These are phyloP conservation scores for Jaenimonas drosophilae DNA, from an alignment of 208 protist genomes.

Conservation along the genomic window DNA sequence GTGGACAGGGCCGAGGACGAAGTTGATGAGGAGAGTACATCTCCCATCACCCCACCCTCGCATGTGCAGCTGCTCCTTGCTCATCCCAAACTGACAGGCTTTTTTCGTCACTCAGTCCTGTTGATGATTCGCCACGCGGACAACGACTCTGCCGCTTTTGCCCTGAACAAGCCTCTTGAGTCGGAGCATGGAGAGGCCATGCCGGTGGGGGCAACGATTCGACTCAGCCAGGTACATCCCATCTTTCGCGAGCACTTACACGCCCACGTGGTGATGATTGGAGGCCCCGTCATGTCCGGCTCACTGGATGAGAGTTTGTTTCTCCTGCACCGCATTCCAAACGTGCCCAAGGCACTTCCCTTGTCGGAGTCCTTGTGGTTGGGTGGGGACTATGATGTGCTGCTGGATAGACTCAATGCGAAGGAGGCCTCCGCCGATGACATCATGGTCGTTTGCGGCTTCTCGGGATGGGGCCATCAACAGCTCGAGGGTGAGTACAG, in stretches of 20 bases:
- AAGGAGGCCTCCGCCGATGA: constrained; percentile 35
- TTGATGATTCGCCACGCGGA: constrained; percentile 50
- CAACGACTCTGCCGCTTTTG: constrained; percentile 53
- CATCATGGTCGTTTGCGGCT: constrained; percentile 68
- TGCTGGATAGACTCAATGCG: constrained; percentile 46
- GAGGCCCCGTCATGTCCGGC: constrained; percentile 59
- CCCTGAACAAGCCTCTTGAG: constrained; percentile 63
- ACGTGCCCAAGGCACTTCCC: constrained; percentile 43
- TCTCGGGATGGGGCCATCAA: constrained; percentile 60
- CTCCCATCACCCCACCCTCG: constrained; percentile 12
- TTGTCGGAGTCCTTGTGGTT: constrained; percentile 53
- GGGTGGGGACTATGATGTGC: constrained; percentile 53
- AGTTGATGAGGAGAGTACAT: not conserved
- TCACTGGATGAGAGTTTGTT: constrained; percentile 59
- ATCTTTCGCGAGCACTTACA: constrained; percentile 48
- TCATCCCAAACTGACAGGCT: constrained; percentile 59
- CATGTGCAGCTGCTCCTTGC: constrained; percentile 60
- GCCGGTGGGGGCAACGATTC: constrained; percentile 29
- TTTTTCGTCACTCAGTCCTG: constrained; percentile 55
- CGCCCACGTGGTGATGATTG: constrained; percentile 65
- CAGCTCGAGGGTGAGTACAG: constrained; percentile 70
- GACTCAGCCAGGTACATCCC: constrained; percentile 36
- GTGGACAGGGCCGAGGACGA: constrained; percentile 6
- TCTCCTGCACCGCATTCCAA: constrained; percentile 60
- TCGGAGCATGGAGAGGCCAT: constrained; percentile 38